These are phyloP conservation scores for Mediolabrus comicus DNA, from an alignment of 108 stramenopile genomes.

Conservation along the genomic window DNA sequence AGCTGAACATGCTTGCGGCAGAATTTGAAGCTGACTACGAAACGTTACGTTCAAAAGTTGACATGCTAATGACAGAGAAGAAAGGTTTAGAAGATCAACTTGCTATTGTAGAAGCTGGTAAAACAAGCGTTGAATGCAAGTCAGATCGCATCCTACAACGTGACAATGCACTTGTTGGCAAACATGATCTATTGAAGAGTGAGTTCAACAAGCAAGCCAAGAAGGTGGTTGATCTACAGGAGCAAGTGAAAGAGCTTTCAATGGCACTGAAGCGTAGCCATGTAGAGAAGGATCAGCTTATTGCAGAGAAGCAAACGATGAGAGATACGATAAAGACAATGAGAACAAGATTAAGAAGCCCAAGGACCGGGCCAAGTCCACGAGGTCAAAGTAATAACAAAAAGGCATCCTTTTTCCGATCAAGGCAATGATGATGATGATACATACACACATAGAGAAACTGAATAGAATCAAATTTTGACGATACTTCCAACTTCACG, in stretches of 20 bases:
- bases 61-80: slow-evolving; percentile 23
- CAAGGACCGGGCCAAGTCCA: neutral
- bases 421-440: neutral
- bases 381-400: neutral
- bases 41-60: slow-evolving; percentile 15
- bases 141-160: slow-evolving; percentile 39
- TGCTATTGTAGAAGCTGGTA: slow-evolving; percentile 31
- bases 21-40: slow-evolving; percentile 38
- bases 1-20: slow-evolving; percentile 28
- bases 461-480: too few species aligned
- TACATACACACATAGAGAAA: too few species aligned
- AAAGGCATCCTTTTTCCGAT: neutral
- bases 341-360: neutral
- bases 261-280: slow-evolving; percentile 4
- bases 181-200: slow-evolving; percentile 11
- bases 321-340: neutral
- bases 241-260: slow-evolving; percentile 1
- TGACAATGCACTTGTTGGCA: slow-evolving; percentile 22
- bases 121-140: slow-evolving; percentile 34
- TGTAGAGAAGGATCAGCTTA: slow-evolving; percentile 14
- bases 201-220: slow-evolving; percentile 13
- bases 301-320: slow-evolving; percentile 15
- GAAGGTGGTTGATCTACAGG: slow-evolving; percentile 5
- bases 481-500: too few species aligned
- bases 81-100: slow-evolving; percentile 17